phyloP scores from a whole-genome alignment of 129 eudicot species.

The Lactuca sativa region DNA sequence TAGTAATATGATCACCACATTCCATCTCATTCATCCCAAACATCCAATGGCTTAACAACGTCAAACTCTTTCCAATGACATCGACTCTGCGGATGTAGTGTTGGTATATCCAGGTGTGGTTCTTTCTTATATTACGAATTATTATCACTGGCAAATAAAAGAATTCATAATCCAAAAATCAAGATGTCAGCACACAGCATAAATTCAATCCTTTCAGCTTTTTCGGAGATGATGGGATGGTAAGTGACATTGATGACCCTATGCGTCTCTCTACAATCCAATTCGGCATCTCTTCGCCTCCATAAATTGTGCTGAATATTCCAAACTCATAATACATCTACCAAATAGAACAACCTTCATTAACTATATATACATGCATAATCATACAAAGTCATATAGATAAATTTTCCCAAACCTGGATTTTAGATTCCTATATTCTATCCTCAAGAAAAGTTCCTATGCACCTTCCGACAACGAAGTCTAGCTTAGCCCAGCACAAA shows the following conservation, averaged over 20 bases:
- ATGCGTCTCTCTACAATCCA: slow-evolving; percentile 8
- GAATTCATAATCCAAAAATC: no score
- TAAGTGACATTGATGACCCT: slow-evolving; percentile 17
- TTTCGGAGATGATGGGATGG: slow-evolving; percentile 13
- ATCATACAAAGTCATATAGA: not conserved
- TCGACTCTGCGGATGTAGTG: slow-evolving; percentile 2
- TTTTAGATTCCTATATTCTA: not conserved
- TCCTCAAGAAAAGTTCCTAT: no score
- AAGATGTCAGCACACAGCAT: not conserved
- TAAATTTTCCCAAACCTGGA: slow-evolving; percentile 3
- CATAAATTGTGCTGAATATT: slow-evolving; percentile 7
- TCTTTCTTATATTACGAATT: slow-evolving; percentile 12
- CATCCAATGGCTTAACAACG: slow-evolving; percentile 24
- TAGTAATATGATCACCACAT: slow-evolving; percentile 11
- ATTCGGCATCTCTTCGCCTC: not conserved
- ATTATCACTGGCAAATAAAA: not conserved
- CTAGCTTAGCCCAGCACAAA: not conserved
- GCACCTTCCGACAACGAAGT: not conserved
- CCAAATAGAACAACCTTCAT: not conserved
- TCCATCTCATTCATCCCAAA: slow-evolving; percentile 11
- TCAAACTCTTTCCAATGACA: slow-evolving; percentile 1
- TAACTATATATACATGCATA: not conserved
- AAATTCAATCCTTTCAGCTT: slow-evolving; percentile 18
- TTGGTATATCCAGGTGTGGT: slow-evolving; percentile 11
- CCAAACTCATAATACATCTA: not conserved